Conservation (phyloP, 179 eudicot species). For the Sideroxylon spinosum region DNA sequence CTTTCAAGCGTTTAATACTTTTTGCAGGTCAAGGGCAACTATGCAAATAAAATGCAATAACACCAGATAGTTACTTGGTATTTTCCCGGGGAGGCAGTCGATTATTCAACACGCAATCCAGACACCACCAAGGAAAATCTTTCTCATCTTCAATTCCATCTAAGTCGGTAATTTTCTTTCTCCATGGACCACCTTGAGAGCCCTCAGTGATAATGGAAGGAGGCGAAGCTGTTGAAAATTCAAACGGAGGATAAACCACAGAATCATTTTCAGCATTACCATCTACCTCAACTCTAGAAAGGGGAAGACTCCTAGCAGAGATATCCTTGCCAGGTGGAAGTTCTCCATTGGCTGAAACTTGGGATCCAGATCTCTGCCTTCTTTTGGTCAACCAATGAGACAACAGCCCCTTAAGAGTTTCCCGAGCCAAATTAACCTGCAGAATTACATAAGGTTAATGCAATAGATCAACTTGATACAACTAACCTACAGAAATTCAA, state of each 20-base stretch:
- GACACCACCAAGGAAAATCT: conserved; percentile 89
- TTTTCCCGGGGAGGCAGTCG: conserved; percentile 94
- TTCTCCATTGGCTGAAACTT: conserved; percentile 73
- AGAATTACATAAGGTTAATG: conserved; percentile 11
- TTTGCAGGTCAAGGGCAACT: conserved; percentile 5
- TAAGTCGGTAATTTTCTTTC: conserved; percentile 79
- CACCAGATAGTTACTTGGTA: conserved; percentile 63
- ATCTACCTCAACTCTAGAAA: conserved; percentile 71
- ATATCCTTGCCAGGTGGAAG: conserved; percentile 62
- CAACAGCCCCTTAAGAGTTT: conserved; percentile 89
- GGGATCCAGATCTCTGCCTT: conserved; percentile 70
- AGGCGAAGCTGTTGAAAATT: conserved; percentile 68
- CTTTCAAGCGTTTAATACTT: background rate
- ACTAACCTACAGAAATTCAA: background rate
- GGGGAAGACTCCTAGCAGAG: conserved; percentile 43
- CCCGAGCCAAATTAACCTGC: conserved; percentile 93
- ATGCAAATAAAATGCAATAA: conserved; percentile 1
- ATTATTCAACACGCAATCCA: conserved; percentile 86
- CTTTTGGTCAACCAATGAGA: conserved; percentile 76
- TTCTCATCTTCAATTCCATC: conserved; percentile 97
- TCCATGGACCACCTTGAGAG: conserved; percentile 90
- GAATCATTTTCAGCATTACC: conserved; percentile 73
- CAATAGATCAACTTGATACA: background rate
- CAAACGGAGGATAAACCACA: conserved; percentile 77
- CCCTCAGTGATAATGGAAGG: conserved; percentile 97